Conservation (phyloP, 768 basidiomycete species). For the Cubamyces sp. region DNA sequence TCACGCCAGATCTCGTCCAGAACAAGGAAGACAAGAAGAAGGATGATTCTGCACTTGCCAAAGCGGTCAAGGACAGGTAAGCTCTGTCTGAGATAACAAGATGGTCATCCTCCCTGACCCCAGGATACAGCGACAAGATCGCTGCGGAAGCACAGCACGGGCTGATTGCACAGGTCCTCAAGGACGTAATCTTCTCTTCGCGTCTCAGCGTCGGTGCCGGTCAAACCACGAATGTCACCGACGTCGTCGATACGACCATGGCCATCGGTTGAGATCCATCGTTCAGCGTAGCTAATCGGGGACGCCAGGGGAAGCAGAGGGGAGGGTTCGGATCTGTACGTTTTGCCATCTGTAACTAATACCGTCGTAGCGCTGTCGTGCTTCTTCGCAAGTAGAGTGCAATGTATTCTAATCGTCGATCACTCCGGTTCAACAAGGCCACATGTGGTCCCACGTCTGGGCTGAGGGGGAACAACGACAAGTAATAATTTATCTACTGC, state of each 20-base stretch:
- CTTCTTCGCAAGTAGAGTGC: constrained; percentile 16
- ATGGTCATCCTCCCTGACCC: too few species aligned
- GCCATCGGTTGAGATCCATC: constrained; percentile 32
- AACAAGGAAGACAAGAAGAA: constrained; percentile 82
- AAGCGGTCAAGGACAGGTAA: constrained; percentile 91
- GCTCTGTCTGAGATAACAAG: constrained; percentile 22
- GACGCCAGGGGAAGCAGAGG: neutral
- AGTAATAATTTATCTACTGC: too few species aligned
- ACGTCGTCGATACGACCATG: constrained; percentile 45
- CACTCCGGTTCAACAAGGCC: too few species aligned
- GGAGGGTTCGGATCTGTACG: constrained; percentile 15
- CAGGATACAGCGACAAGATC: constrained; percentile 71
- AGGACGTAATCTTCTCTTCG: constrained; percentile 85
- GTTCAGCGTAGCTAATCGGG: too few species aligned
- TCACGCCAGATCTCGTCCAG: constrained; percentile 15
- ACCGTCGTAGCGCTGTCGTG: constrained; percentile 15
- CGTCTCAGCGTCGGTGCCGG: constrained; percentile 35
- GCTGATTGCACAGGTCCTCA: constrained; percentile 90
- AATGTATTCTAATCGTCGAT: constrained; percentile 16
- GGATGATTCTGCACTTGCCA: constrained; percentile 76
- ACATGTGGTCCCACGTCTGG: too few species aligned
- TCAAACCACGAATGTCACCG: constrained; percentile 26
- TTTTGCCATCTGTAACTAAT: constrained; percentile 20
- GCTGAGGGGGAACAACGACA: too few species aligned
- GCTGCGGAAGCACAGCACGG: constrained; percentile 93